Evolutionary conservation across 2,329 filamentous ascomycete genomes (phyloP), one percentile per base, ranked within the genome.

Genomic region (Xylaria sp.): DNA sequence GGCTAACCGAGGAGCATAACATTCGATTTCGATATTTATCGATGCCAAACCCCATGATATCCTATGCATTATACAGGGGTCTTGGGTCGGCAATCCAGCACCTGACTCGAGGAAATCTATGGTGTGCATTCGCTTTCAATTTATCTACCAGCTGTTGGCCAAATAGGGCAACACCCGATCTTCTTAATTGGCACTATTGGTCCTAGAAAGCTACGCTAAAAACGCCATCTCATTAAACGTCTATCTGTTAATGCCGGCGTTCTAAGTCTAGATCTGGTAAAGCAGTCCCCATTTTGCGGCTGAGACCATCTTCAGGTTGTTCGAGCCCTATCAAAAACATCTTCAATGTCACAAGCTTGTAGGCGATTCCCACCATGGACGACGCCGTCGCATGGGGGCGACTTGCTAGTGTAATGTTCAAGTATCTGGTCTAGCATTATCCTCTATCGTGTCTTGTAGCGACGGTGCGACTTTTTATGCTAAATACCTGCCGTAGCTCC

Each of bases 141-240:
- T 26, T 3, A 6, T 28, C 28, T 9, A 26, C 62, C 51, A 58
- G 51, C 57, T 62, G 4, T 33, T 65, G 42, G 33, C 57, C 26
- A n/a, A 44, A 60, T 17, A 26, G 51, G 56, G 23, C n/a, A 65
- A 54, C 36, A 44, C 15, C 20, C 36, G 40, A 66, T 61, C 26
- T 36, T 49, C 38, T 28, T 48, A 36, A 38, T 49, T 49, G 58
- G 28, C 58, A 60, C 38, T 61, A 42, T 68, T 28, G 31, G 31
- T 20, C 23, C 28, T 13, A 49, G 31, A 9, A 28, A 23, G 61
- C 2, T 6, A 61, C 48, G 49, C 66, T 49, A 63, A 57, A 49
- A 46, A 49, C 59, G 56, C 67, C 67, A 28, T 63, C 59, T 69
- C 63, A 66, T 69, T 66, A 69, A 59, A 63, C 54, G 42, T 51